phyloP scores from a whole-genome alignment of 768 basidiomycete species.

The Lactarius vividus region DNA sequence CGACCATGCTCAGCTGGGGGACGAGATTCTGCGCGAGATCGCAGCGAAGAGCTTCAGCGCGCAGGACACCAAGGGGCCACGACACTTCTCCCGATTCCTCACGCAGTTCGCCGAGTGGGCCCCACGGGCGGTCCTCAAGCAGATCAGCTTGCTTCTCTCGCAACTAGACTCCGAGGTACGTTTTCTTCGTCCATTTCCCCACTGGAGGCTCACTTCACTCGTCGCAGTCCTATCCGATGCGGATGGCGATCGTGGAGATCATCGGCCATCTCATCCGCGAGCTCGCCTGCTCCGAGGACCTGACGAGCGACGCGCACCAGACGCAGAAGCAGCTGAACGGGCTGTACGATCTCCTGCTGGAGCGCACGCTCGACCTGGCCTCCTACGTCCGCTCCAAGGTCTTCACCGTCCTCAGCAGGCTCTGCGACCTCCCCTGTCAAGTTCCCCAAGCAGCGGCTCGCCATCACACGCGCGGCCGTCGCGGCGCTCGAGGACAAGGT shows the following conservation, averaged over 20 bases:
- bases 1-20: conserved; percentile 84
- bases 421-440: conserved; percentile 75
- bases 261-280: conserved; percentile 84
- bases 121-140: conserved; percentile 81
- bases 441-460: conserved; percentile 82
- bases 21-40: conserved; percentile 89
- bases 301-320: conserved; percentile 45
- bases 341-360: conserved; percentile 80
- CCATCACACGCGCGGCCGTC: conserved; percentile 73
- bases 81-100: conserved; percentile 83
- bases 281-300: conserved; percentile 55
- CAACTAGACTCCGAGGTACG: conserved; percentile 91
- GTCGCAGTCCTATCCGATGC: conserved; percentile 88
- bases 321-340: conserved; percentile 71
- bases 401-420: conserved; percentile 66
- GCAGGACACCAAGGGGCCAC: conserved; percentile 84
- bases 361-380: conserved; percentile 83
- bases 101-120: conserved; percentile 74
- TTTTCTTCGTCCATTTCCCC: not conserved
- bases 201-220: not conserved
- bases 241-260: conserved; percentile 90
- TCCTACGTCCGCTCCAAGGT: conserved; percentile 93
- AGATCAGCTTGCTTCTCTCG: conserved; percentile 76
- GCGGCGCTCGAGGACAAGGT: conserved; percentile 87
- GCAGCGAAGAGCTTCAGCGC: conserved; percentile 71